These are phyloP conservation scores for Trichoderma breve DNA, from an alignment of 2,329 filamentous ascomycete genomes.

Conservation along the genomic window DNA sequence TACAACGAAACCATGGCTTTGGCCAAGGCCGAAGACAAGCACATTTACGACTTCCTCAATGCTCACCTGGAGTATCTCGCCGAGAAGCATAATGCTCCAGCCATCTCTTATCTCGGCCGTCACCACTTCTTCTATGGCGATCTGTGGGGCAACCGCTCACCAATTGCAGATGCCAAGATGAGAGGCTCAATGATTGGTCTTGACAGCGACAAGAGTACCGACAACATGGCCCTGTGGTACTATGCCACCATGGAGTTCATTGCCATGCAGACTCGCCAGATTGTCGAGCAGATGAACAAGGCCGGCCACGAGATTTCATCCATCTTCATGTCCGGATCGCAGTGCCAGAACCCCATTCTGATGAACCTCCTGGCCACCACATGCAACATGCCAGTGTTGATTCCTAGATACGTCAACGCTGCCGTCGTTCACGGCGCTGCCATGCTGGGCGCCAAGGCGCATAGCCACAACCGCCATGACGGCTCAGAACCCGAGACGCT, in stretches of 20 bases:
- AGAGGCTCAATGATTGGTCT: constrained; percentile 84
- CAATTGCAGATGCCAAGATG: constrained; percentile 91
- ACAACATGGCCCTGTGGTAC: constrained; percentile 87
- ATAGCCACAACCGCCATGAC: constrained; percentile 67
- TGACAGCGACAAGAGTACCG: constrained; percentile 79
- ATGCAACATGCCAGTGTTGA: constrained; percentile 88
- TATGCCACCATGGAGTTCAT: constrained; percentile 98
- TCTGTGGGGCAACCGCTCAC: constrained; percentile 93
- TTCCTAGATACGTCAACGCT: constrained; percentile 89
- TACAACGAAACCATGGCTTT: constrained; percentile 77
- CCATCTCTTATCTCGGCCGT: constrained; percentile 79
- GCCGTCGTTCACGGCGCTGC: constrained; percentile 97
- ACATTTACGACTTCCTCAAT: constrained; percentile 95
- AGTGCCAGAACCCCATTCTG: constrained; percentile 92
- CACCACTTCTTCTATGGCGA: constrained; percentile 99
- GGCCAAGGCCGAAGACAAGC: constrained; percentile 77
- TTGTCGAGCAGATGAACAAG: constrained; percentile 89
- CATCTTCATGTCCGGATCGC: constrained; percentile 98
- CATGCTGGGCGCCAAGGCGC: constrained; percentile 97
- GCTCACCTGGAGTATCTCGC: constrained; percentile 76
- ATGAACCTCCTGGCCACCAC: constrained; percentile 89
- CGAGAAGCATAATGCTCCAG: constrained; percentile 66
- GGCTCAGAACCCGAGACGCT: constrained; percentile 76
- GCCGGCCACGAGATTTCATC: constrained; percentile 82
- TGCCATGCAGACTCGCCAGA: constrained; percentile 92